Conservation (phyloP, 2,329 filamentous ascomycete genomes). For the Dendrostoma leiphaemia region DNA sequence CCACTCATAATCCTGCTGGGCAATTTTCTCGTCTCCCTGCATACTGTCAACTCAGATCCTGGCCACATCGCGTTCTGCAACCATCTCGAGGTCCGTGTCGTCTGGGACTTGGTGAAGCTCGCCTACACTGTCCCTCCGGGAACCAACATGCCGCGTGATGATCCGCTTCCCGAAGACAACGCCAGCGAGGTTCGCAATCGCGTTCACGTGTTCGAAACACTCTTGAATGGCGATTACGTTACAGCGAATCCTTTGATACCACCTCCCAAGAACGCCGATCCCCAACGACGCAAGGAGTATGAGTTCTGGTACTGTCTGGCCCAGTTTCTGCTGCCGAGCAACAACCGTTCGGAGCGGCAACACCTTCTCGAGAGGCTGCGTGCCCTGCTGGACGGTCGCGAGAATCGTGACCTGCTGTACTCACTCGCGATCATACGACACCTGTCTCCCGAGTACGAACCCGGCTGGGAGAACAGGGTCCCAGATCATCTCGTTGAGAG, state of each 20-base stretch:
- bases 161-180: conserved; percentile 55
- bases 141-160: conserved; percentile 31
- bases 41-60: conserved; percentile 48
- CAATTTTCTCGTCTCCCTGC: conserved; percentile 58
- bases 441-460: conserved; percentile 63
- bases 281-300: conserved; percentile 59
- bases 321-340: conserved; percentile 63
- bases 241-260: conserved; percentile 52
- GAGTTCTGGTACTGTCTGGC: conserved; percentile 83
- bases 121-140: conserved; percentile 39
- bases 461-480: conserved; percentile 55
- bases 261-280: conserved; percentile 48
- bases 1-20: conserved; percentile 65
- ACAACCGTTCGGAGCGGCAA: conserved; percentile 64
- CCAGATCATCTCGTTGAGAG: conserved; percentile 63
- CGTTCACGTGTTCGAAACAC: conserved; percentile 71
- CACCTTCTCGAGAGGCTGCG: conserved; percentile 65
- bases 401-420: conserved; percentile 89
- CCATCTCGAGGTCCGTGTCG: conserved; percentile 54
- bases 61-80: conserved; percentile 52
- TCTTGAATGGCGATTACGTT: conserved; percentile 72
- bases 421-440: conserved; percentile 80
- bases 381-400: conserved; percentile 71
- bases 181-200: conserved; percentile 65
- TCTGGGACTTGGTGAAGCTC: conserved; percentile 58